Evolutionary conservation across 2,329 filamentous ascomycete species (phyloP), one percentile per base, ranked within the genome.

Genomic region (Acephala macrosclerotiorum): DNA sequence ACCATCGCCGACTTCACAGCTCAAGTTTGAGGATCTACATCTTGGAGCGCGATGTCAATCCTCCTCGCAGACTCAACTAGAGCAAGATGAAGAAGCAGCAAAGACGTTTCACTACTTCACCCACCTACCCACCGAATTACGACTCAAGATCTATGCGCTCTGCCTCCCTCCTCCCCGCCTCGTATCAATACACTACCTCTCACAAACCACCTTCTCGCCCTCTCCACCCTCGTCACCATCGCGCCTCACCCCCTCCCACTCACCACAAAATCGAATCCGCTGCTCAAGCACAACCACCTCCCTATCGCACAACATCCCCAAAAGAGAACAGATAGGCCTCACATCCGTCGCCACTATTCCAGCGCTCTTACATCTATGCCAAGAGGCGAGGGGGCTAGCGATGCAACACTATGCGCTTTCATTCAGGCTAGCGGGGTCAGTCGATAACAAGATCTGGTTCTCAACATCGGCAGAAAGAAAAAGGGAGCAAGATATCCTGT

Each of bases 51-150:
- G 3, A 7, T 16, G 6, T 29, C 22, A 26, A 22, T 22, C 3
- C 25, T 18, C 45, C 9, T 16, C 45, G 22, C 9, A n/a, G 5
- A 3, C 7, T 12, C n/a, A 49, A 49, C 8, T 3, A 22, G 25
- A 12, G 3, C 20, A 20, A 14, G n/a, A 29, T 2, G 22, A 29
- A 29, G 25, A 53, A n/a, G 33, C 20, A 57, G 4, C n/a, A 14
- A 5, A 38, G 7, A 14, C 38, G 29, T 70, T 72, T 42, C 51
- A 51, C 22, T 59, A 61, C 45, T 72, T 73, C 59, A 47, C 69
- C 29, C 59, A 49, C n/a, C 66, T 73, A 2, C 72, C 71, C 4
- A 35, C 62, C 9, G 71, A 73, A 64, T 59, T 73, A 29, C 68
- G 71, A 9, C 49, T 62, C 22, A 69, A 61, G 40, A 73, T 73